Base-by-base conservation (phyloP, 345 rosid genomes). In the Angophora floribunda region DNA sequence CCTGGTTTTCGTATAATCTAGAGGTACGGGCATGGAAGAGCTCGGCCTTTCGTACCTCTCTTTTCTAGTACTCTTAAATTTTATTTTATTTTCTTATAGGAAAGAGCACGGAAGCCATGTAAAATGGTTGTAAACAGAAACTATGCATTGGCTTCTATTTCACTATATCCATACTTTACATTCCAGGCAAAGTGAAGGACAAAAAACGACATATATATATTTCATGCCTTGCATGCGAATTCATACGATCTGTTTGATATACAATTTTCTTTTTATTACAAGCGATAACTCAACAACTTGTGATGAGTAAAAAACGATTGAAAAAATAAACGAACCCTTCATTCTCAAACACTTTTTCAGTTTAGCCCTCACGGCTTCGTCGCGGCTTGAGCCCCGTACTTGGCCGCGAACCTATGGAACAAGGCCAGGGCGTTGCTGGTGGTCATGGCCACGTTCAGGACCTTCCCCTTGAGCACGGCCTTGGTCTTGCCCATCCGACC, bases 401-500 rank as follows among this genome's bases (percentile, higher is more conserved):
- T 92, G 1, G 93, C 91, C 19, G 97, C 97, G 85, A 90, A 96
- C 45, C 86, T 91, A 51, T 95, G 95, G 88, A 97, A 96, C 91
- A 96, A 92, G 51, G 95, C 95, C 87, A 97, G 91, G 4, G 99
- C 98, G 61, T 96, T 97, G 92, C 99, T 96, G 1, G 98, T 91
- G 45, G 93, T 90, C 91, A 96, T 96, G 55, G 93, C 99, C 87
- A 96, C 94, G 51, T 97, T 95, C 96, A 94, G 87, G 82, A 96
- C 97, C 91, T 93, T 96, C 24, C 94, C 95, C 91, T 93, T 97
- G 59, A 96, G 94, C 7, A 95, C 92, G 50, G 99, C 98, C 91
- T 92, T 96, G 55, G 95, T 84, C 88, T 96, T 97, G 85, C 95
- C 92, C 95, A 94, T 95, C 57, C 89, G 92, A 28, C 90, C 45